Evolutionary conservation across 2,329 filamentous ascomycete species (phyloP), one percentile per base, ranked within the genome.

Genomic region (Colletotrichum sublineola): DNA sequence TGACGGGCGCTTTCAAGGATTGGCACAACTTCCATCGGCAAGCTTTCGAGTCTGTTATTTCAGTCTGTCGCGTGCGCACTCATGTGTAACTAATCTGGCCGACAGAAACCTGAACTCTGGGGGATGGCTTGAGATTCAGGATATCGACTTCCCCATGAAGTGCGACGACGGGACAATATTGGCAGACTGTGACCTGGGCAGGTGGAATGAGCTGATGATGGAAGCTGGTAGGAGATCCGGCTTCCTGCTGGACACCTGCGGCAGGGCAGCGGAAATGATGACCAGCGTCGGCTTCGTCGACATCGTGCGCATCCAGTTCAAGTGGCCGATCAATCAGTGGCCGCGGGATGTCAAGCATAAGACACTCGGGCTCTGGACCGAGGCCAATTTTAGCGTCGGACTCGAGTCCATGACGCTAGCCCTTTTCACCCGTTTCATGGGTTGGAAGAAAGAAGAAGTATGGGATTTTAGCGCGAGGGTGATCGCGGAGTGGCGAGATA

Each of bases 41-140:
- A 64, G 71, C 73, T 5, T 75, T 75, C 29, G 73, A 75, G 73
- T 75, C 40, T 33, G 73, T 74, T 9, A 24, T 36, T 20, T 4
- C 12, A 36, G 12, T 20, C 20, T 18, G 15, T 60, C 24, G 14
- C 20, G 4, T 18, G 20, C 6, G 24, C 38, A 14, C 24, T 29
- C 29, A 8, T 53, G 18, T 20, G 14, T 52, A 38, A 33, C 64
- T 74, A 9, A 72, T 29, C 31, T 29, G 8, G n/a, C 33, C 8
- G 7, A 20, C 38, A 74, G 73, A 20, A 75, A 76, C 68, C 75
- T 83, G 3, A 81, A 82, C 62, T 77, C 80, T 0, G 81, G 81
- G 2, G 81, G 80, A 0, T 80, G 78, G 75, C 69, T 82, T n/a
- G 82, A 83, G 75, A 80, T 83, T 73, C 81, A 82, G 48, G 82